Evolutionary conservation across 2,329 filamentous ascomycete species (phyloP).

Genomic region (Cytospora piceicola): DNA sequence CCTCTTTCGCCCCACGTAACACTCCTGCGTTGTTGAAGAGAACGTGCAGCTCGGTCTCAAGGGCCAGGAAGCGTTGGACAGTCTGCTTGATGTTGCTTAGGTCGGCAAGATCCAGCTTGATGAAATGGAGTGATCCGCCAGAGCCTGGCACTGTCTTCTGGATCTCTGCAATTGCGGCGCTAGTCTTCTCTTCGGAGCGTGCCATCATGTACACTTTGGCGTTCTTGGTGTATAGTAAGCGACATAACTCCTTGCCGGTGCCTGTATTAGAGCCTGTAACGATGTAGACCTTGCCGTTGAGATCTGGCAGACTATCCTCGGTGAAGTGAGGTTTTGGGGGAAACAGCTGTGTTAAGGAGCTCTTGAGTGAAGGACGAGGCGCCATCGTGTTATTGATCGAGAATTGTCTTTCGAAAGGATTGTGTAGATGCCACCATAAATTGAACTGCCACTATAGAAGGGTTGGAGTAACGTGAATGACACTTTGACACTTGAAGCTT

Average conservation of each 20-base stretch:
- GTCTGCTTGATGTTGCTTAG: conserved; percentile 34
- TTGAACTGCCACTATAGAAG: too few relatives aligned
- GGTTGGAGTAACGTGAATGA: too few relatives aligned
- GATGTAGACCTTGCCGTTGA: conserved; percentile 47
- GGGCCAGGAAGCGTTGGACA: conserved; percentile 31
- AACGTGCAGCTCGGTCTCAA: conserved; percentile 40
- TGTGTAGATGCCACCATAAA: too few relatives aligned
- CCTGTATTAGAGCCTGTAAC: conserved; percentile 44
- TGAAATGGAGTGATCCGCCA: conserved; percentile 38
- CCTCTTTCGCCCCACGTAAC: conserved; percentile 36
- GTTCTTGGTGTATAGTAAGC: conserved; percentile 53
- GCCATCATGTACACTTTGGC: conserved; percentile 56
- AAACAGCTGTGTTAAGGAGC: conserved; percentile 33
- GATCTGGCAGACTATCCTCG: conserved; percentile 38
- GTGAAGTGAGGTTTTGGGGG: conserved; percentile 39
- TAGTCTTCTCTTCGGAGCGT: conserved; percentile 47
- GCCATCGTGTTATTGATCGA: too few relatives aligned
- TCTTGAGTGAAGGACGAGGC: not conserved
- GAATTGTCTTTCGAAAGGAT: too few relatives aligned
- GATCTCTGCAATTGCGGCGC: conserved; percentile 47
- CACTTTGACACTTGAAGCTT: too few relatives aligned
- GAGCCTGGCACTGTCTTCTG: conserved; percentile 31
- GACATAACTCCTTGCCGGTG: conserved; percentile 53
- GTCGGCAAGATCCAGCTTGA: conserved; percentile 40
- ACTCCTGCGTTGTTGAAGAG: conserved; percentile 47